phyloP scores from a whole-genome alignment of 768 basidiomycete genomes.

The Suillus subluteus region DNA sequence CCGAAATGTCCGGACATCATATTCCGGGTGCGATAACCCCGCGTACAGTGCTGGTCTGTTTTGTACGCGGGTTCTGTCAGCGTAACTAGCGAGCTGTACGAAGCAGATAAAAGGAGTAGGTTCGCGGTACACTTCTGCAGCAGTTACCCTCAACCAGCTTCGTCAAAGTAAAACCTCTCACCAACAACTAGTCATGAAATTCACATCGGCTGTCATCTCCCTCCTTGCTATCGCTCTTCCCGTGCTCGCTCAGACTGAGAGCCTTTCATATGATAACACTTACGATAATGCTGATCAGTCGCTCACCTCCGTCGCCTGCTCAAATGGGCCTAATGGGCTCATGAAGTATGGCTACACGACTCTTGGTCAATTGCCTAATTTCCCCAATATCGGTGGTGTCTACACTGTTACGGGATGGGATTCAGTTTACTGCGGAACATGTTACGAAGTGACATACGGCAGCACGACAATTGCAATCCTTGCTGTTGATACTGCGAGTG shows the following conservation, averaged over 20 bases:
- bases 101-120: constrained; percentile 20
- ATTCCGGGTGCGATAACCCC: constrained; percentile 11
- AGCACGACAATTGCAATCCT: constrained; percentile 23
- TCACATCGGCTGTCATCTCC: constrained; percentile 17
- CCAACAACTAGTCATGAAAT: constrained; percentile 27
- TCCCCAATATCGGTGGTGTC: constrained; percentile 38
- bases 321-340: constrained; percentile 37
- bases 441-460: constrained; percentile 33
- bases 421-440: constrained; percentile 37
- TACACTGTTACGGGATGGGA: constrained; percentile 35
- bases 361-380: constrained; percentile 34
- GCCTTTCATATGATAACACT: constrained; percentile 33
- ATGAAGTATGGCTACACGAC: constrained; percentile 35
- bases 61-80: neutral
- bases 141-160: neutral
- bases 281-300: constrained; percentile 31
- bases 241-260: constrained; percentile 20
- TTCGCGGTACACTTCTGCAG: constrained; percentile 1
- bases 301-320: constrained; percentile 33
- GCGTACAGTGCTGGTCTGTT: neutral
- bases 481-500: constrained; percentile 31
- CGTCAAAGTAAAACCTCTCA: neutral
- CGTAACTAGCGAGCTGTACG: neutral
- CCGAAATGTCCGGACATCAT: neutral
- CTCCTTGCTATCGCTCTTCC: constrained; percentile 21